Conservation (phyloP, 1,284 basidiomycete genomes). For the Cystobasidium pallidum region DNA sequence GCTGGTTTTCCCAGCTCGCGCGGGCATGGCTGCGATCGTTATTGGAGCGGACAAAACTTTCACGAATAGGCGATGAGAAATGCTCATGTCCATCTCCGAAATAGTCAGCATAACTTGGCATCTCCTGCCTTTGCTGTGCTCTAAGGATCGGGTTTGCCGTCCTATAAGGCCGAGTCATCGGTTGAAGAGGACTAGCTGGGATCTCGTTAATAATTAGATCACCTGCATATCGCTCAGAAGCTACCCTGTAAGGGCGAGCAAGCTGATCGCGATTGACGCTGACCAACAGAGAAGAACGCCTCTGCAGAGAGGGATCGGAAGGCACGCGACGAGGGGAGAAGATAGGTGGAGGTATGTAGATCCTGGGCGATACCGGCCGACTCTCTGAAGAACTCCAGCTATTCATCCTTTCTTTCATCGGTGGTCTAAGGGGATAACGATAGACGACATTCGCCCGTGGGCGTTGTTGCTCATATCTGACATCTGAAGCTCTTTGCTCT, state of each 20-base stretch:
- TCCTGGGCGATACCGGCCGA: slow-evolving; percentile 8
- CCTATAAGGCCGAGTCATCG: background rate
- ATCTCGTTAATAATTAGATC: background rate
- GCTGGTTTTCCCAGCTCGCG: background rate
- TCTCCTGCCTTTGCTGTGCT: background rate
- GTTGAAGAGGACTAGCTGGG: background rate
- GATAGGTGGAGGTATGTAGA: slow-evolving; percentile 38
- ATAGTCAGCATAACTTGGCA: slow-evolving; percentile 9
- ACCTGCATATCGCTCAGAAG: background rate
- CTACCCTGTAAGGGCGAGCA: background rate
- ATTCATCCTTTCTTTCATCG: background rate
- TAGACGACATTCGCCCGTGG: background rate
- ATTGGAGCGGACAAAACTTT: slow-evolving; percentile 31
- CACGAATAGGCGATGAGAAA: slow-evolving; percentile 16
- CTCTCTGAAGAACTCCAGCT: too few relatives aligned
- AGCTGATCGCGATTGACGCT: background rate
- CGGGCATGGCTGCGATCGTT: background rate
- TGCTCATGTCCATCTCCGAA: background rate
- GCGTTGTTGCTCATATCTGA: slow-evolving; percentile 13
- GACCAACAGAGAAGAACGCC: background rate
- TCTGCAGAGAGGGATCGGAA: background rate
- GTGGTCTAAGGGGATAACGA: background rate
- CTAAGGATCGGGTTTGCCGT: background rate
- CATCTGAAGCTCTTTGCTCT: background rate
- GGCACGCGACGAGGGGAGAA: slow-evolving; percentile 25